Conservation (phyloP, 768 basidiomycete genomes). For the Lactarius deliciosus region DNA sequence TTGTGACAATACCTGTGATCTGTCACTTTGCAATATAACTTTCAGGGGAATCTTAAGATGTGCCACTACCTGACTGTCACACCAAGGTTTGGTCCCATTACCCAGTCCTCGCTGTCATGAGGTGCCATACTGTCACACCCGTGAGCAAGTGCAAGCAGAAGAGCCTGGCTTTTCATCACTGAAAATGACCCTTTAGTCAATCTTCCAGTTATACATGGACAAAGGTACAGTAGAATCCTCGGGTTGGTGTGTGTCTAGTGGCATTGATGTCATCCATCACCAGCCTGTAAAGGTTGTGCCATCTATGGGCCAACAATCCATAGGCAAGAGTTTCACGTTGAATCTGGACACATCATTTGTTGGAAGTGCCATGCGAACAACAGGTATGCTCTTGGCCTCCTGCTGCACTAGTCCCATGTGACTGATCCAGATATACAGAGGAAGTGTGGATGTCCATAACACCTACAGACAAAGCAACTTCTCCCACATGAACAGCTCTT, state of each 20-base stretch:
- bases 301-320: constrained; percentile 69
- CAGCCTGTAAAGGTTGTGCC: constrained; percentile 65
- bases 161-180: constrained; percentile 46
- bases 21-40: too few relatives aligned
- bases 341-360: constrained; percentile 67
- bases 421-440: constrained; percentile 37
- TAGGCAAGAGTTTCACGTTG: constrained; percentile 58
- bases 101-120: constrained; percentile 13
- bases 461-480: constrained; percentile 47
- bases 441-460: constrained; percentile 70
- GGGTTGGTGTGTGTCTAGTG: neutral
- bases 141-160: constrained; percentile 35
- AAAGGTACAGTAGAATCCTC: constrained; percentile 39
- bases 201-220: constrained; percentile 62
- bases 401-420: neutral
- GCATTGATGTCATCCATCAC: neutral
- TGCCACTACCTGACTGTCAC: too few relatives aligned
- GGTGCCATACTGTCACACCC: constrained; percentile 14
- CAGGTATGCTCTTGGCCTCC: constrained; percentile 49
- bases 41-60: too few relatives aligned
- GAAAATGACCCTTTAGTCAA: constrained; percentile 41
- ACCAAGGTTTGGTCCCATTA: constrained; percentile 19
- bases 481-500: too few relatives aligned
- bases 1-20: too few relatives aligned
- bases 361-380: constrained; percentile 63